Base-by-base conservation (phyloP, 129 eudicot species). In the Saposhnikovia divaricata region DNA sequence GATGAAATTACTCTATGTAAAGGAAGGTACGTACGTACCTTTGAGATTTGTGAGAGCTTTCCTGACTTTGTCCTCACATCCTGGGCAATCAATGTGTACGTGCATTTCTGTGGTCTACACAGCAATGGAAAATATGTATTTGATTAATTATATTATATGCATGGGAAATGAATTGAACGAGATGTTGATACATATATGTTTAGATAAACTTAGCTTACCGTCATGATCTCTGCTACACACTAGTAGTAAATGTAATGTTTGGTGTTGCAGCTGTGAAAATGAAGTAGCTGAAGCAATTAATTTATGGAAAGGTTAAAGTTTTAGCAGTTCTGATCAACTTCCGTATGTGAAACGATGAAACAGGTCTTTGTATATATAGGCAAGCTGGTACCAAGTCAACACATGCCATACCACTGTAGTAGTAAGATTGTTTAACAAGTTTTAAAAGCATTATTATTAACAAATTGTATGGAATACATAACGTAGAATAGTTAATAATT, bases 21-120 rank as follows among this genome's bases (percentile, higher is more conserved):
- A 31, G 34, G 34, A 31, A 31, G 34, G 34, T 31, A 31, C 34
- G n/a, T n/a, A 1, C 1, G 37, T 34, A 34, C 97, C 97, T 87
- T 89, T 87, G 50, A 92, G 82, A 51, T 81, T 90, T 77, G 85
- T 78, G 85, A 92, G 96, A 57, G 91, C 81, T 87, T 90, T 92
- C 81, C 83, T 88, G 80, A 92, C 78, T 87, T 87, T 87, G 77
- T 77, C 80, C 78, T 90, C 92, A 55, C 97, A 92, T 61, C 97
- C 97, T 6, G 89, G 81, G 74, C 97, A 92, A 71, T 86, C 89
- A 78, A 92, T 86, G 75, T 88, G 91, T 10, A 92, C 96, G 83
- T 85, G 87, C 93, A 92, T 87, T 82, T 92, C 97, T 42, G 86
- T 89, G 81, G 81, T 89, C 97, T 92, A 27, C 14, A 44, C 75